These are phyloP conservation scores for Punica granatum DNA, from an alignment of 345 rosid genomes.

Conservation along the genomic window DNA sequence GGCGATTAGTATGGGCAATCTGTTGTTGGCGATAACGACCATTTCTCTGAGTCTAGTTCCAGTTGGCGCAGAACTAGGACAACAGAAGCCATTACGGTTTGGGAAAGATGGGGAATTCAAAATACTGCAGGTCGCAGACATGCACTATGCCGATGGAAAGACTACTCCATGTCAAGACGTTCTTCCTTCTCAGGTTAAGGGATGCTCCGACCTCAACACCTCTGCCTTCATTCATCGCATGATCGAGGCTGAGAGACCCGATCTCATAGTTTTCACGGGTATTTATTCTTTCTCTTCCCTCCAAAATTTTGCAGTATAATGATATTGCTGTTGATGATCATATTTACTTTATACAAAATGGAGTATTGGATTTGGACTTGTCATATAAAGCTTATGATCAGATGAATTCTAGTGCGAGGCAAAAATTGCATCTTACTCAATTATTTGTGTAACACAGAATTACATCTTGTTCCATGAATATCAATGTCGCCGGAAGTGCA, in stretches of 20 bases:
- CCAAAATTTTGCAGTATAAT: neutral
- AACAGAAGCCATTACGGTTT: conserved; percentile 35
- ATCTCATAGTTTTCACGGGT: conserved; percentile 90
- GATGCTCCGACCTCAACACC: conserved; percentile 88
- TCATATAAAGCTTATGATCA: too few relatives aligned
- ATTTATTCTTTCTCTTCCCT: neutral
- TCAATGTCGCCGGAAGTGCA: too few relatives aligned
- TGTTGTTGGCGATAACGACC: neutral
- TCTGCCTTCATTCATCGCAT: conserved; percentile 60
- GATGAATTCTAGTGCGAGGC: too few relatives aligned
- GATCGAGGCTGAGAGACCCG: conserved; percentile 72
- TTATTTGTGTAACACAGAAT: too few relatives aligned
- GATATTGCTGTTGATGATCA: neutral
- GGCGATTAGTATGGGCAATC: neutral
- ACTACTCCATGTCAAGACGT: conserved; percentile 47
- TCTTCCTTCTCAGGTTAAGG: conserved; percentile 30
- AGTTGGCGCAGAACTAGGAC: neutral
- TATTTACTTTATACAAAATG: neutral
- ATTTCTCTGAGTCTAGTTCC: neutral
- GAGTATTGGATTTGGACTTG: too few relatives aligned
- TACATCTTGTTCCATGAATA: too few relatives aligned
- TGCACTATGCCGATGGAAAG: conserved; percentile 81
- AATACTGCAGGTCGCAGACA: conserved; percentile 87
- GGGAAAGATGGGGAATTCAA: conserved; percentile 53
- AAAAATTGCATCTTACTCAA: too few relatives aligned